Evolutionary conservation across 805 yeast species (phyloP).

Genomic region (Barnettozyma salicaria): DNA sequence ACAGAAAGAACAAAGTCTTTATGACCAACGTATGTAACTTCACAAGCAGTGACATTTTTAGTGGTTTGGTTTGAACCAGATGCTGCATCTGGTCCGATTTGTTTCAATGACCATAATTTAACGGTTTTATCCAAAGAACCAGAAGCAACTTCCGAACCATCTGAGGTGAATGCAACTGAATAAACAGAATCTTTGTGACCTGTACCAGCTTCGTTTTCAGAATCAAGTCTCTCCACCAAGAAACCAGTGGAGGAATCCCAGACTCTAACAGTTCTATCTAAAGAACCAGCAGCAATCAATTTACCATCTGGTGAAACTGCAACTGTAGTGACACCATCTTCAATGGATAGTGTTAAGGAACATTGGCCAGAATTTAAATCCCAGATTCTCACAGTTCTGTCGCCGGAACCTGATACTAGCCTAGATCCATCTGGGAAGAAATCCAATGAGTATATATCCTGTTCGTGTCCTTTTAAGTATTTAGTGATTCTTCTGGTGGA

Average conservation of each 20-base stretch:
- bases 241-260: slow-evolving; percentile 95
- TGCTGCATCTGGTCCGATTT: slow-evolving; percentile 37
- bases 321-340: slow-evolving; percentile 97
- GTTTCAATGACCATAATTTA: slow-evolving; percentile 89
- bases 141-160: slow-evolving; percentile 86
- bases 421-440: slow-evolving; percentile 92
- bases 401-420: slow-evolving; percentile 94
- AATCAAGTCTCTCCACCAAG: slow-evolving; percentile 85
- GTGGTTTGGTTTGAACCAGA: slow-evolving; percentile 31
- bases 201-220: slow-evolving; percentile 80
- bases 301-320: slow-evolving; percentile 95
- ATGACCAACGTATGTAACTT: slow-evolving; percentile 91
- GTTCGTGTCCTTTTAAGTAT: slow-evolving; percentile 90
- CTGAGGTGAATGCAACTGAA: slow-evolving; percentile 87
- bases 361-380: slow-evolving; percentile 87
- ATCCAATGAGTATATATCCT: slow-evolving; percentile 93
- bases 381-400: slow-evolving; percentile 95
- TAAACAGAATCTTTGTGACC: slow-evolving; percentile 97
- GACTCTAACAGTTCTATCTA: slow-evolving; percentile 91
- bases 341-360: slow-evolving; percentile 80
- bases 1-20: slow-evolving; percentile 93
- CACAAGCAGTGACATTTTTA: slow-evolving; percentile 55
- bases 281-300: slow-evolving; percentile 91
- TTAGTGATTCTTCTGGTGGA: slow-evolving; percentile 78
- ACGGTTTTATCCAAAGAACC: slow-evolving; percentile 96